Conservation (phyloP, 2,329 filamentous ascomycete species). For the Dactylellina parvicollis region DNA sequence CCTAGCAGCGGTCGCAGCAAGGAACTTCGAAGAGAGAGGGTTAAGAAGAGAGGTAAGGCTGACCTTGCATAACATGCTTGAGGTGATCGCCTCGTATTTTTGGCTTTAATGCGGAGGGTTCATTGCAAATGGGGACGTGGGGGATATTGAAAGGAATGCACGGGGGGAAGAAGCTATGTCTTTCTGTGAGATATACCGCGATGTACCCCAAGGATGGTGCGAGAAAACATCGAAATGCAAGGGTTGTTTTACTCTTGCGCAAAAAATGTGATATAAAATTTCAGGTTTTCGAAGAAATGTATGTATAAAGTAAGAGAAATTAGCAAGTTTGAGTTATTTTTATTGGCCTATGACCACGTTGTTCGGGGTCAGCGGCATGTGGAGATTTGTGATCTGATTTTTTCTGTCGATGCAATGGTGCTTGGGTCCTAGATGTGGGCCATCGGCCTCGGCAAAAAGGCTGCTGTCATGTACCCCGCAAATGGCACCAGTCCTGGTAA, state of each 20-base stretch:
- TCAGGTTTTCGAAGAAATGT: constrained; percentile 15
- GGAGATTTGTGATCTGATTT: constrained; percentile 32
- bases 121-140: constrained; percentile 25
- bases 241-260: neutral
- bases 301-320: constrained; percentile 51
- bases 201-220: constrained; percentile 33
- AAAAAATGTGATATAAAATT: constrained; percentile 47
- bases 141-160: constrained; percentile 17
- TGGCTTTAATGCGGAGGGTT: constrained; percentile 34
- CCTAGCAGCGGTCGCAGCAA: neutral
- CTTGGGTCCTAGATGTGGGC: constrained; percentile 9
- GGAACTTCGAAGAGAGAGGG: constrained; percentile 6
- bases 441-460: constrained; percentile 47
- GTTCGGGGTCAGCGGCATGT: constrained; percentile 53
- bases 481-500: constrained; percentile 46
- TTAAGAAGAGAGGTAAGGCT: constrained; percentile 34
- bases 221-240: constrained; percentile 14
- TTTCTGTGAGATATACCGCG: constrained; percentile 11
- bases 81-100: constrained; percentile 53
- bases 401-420: constrained; percentile 5
- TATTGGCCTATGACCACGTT: constrained; percentile 35
- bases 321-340: constrained; percentile 52
- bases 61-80: constrained; percentile 51
- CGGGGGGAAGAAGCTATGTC: constrained; percentile 6
- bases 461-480: constrained; percentile 54